Evolutionary conservation across 1,284 basidiomycete species (phyloP).

Genomic region (Ustilago crameri): DNA sequence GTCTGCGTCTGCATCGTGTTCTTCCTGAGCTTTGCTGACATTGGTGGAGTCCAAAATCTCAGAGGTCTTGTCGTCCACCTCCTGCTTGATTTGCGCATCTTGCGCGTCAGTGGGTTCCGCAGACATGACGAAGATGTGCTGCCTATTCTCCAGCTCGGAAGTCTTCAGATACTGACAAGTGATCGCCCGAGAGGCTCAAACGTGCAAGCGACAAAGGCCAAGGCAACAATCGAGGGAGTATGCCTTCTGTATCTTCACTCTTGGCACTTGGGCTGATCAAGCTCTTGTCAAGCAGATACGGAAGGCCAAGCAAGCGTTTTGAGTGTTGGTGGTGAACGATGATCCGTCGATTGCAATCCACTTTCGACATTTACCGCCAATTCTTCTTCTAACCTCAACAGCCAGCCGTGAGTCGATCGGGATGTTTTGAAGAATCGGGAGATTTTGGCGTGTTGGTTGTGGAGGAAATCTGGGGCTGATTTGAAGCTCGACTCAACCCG

Average conservation of each 20-base stretch:
- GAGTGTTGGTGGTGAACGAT: constrained; percentile 1
- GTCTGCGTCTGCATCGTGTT: constrained; percentile 17
- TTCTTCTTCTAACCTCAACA: constrained; percentile 2
- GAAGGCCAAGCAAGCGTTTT: background rate
- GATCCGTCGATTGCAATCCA: background rate
- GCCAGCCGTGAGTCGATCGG: background rate
- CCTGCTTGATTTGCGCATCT: constrained; percentile 28
- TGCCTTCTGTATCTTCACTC: background rate
- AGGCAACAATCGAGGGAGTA: no score
- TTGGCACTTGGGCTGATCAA: background rate
- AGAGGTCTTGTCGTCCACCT: constrained; percentile 9
- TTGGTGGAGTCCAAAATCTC: constrained; percentile 5
- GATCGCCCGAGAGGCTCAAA: no score
- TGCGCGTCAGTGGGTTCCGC: constrained; percentile 22
- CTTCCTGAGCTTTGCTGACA: constrained; percentile 5
- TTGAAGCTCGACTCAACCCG: background rate
- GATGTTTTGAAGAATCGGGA: background rate
- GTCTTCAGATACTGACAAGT: background rate
- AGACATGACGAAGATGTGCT: constrained; percentile 16
- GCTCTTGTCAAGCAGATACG: background rate
- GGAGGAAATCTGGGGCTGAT: constrained; percentile 6
- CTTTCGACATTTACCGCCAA: background rate
- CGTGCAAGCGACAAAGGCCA: no score
- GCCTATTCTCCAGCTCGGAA: background rate
- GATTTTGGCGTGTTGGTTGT: constrained; percentile 8